Base-by-base conservation (phyloP, 768 basidiomycete species). In the Obba rivulosa region DNA sequence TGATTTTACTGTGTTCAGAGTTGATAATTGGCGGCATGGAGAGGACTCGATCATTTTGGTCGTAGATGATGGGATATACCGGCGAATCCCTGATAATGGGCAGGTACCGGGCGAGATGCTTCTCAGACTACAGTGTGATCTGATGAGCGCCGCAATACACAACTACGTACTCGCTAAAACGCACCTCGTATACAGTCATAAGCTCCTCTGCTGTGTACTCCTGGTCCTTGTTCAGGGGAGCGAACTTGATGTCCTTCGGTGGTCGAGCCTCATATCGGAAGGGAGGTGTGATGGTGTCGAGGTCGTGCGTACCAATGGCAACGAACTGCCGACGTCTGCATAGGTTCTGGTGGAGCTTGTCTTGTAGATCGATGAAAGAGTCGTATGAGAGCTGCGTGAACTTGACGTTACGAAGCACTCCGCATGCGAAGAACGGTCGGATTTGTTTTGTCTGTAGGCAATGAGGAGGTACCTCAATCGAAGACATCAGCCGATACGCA, bases 1-100 rank as follows among this genome's bases (percentile, higher is more conserved):
- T 89, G 62, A 99, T 98, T 72, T 98, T 98, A 65, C 92, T 97
- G 68, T 91, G 90, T 56, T 96, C 87, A 3, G 92, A 94, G 69
- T 96, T 96, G 69, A 95, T 95, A 64, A 99, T 97, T 8, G 96
- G 96, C 34, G 96, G 96, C 86, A 98, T 94, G 17, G 92, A 94
- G 23, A 96, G 75, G 2, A 98, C 95, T 23, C 74, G 80, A 64
- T 91, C 89, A 49, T 85, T 74, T 9, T 79, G 75, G 65, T 98
- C 95, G 68, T 98, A 98, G 63, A 98, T 96, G 69, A 98, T 87
- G 34, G 96, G 96, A 68, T 97, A 98, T 39, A 96, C 91, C 8
- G 94, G 91, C 13, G 92, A 89, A 62, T 96, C 91, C 24, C 87
- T 83, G 59, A 98, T 92, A 67, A 99, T 96, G 49, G 75, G 90